phyloP scores from a whole-genome alignment of 179 eudicot genomes.

The Silene noctiflora region DNA sequence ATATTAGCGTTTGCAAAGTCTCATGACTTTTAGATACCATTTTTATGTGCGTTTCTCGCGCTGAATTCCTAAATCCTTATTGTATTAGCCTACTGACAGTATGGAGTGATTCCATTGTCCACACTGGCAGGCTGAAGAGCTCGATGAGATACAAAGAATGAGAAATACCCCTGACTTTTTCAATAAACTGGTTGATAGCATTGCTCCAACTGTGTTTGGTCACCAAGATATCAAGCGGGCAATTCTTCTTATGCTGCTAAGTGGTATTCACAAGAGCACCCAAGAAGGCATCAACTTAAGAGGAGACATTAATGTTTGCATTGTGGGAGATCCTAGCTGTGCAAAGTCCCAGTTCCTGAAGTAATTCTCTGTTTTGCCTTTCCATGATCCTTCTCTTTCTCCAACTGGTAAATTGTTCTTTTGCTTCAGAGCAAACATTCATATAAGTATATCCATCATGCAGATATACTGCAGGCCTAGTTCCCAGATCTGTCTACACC shows the following conservation, averaged over 20 bases:
- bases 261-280: slow-evolving; percentile 93
- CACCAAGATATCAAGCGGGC: slow-evolving; percentile 97
- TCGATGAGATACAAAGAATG: slow-evolving; percentile 69
- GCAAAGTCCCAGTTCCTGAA: slow-evolving; percentile 98
- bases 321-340: slow-evolving; percentile 99
- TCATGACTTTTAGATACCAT: not conserved
- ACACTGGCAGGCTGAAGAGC: slow-evolving; percentile 65
- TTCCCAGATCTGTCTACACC: slow-evolving; percentile 92
- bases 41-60: not conserved
- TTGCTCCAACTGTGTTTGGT: slow-evolving; percentile 91
- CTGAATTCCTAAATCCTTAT: not conserved
- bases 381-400: not conserved
- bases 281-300: slow-evolving; percentile 94
- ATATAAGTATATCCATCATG: slow-evolving; percentile 13
- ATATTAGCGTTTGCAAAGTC: not conserved
- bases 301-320: slow-evolving; percentile 96
- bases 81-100: slow-evolving; percentile 7
- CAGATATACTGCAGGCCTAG: slow-evolving; percentile 82
- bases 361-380: slow-evolving; percentile 34
- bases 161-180: slow-evolving; percentile 89
- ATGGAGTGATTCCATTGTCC: slow-evolving; percentile 7
- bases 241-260: slow-evolving; percentile 85
- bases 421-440: slow-evolving; percentile 1
- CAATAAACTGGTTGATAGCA: slow-evolving; percentile 88
- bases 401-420: not conserved